A percentile compares a stretch with the other conserved stretches of the same genome.
Conservation (phyloP, 148 eudicot genomes). For the Silene uniflora region DNA sequence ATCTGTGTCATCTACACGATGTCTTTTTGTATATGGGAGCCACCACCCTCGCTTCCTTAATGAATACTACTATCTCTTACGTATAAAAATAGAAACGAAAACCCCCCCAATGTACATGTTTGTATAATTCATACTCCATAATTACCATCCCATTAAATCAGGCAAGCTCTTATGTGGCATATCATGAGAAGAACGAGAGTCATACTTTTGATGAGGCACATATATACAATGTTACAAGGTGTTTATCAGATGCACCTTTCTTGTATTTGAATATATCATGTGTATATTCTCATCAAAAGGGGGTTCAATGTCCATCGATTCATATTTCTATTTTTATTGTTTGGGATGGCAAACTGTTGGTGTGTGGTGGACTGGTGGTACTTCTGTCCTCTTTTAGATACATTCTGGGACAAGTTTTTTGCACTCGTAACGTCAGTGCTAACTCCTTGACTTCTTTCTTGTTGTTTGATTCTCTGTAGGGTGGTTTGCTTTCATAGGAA, state of each 20-base stretch:
- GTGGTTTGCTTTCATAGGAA: conserved; percentile 84
- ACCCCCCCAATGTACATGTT: not conserved
- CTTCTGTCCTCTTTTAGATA: not conserved
- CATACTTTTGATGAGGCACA: not conserved
- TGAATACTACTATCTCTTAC: too few species aligned
- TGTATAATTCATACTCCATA: not conserved
- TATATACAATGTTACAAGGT: not conserved
- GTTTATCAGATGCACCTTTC: not conserved
- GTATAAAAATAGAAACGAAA: too few species aligned
- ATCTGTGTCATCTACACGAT: too few species aligned
- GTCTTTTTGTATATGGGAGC: too few species aligned
- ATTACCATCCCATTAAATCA: not conserved
- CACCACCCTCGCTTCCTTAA: too few species aligned
- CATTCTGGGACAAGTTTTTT: not conserved
- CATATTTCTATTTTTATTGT: not conserved
- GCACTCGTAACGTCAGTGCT: not conserved
- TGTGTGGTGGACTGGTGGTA: not conserved
- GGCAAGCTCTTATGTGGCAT: not conserved
- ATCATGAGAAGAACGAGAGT: not conserved
- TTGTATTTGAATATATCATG: not conserved
- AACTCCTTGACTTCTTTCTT: not conserved
- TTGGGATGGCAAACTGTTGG: not conserved
- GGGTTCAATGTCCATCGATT: not conserved
- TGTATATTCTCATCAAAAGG: not conserved
- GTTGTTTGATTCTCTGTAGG: conserved; percentile 37